A percentile compares a stretch with the other conserved stretches of the same genome.
Conservation (phyloP, 495 filamentous ascomycete genomes). For the Antarctomyces pellizariae region DNA sequence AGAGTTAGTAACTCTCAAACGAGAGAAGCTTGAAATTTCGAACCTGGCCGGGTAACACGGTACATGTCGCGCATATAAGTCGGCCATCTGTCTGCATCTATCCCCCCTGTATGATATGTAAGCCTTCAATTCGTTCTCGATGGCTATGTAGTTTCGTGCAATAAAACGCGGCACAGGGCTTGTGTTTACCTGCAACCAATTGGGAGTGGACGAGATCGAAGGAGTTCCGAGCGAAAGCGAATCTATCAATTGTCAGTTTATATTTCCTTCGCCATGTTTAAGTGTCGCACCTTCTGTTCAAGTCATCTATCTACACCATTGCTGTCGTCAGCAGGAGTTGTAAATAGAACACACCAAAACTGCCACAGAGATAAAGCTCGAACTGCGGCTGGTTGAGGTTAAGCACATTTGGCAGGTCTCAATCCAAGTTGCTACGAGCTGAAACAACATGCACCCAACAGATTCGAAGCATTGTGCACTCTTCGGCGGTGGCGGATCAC, state of each 20-base stretch:
- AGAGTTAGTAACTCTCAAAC: too few species aligned
- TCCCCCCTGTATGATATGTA: constrained; percentile 32
- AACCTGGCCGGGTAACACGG: constrained; percentile 24
- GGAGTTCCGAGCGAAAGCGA: constrained; percentile 48
- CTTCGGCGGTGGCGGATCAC: constrained; percentile 8
- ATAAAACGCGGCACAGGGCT: too few species aligned
- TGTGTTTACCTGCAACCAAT: constrained; percentile 38
- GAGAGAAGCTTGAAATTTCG: too few species aligned
- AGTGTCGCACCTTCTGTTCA: constrained; percentile 38
- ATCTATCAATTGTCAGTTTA: constrained; percentile 18
- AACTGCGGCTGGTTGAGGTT: too few species aligned
- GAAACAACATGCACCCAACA: too few species aligned
- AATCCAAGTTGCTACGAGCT: too few species aligned
- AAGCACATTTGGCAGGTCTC: too few species aligned
- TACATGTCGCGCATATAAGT: constrained; percentile 58
- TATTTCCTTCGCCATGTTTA: constrained; percentile 5
- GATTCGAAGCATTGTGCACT: too few species aligned
- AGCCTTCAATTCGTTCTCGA: too few species aligned
- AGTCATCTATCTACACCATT: constrained; percentile 37
- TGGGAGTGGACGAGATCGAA: constrained; percentile 86
- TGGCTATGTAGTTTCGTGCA: too few species aligned
- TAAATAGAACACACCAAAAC: not conserved
- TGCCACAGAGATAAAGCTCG: too few species aligned
- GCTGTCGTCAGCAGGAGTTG: constrained; percentile 1
- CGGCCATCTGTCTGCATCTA: constrained; percentile 53